Percentiles rank a stretch among this genome's conserved stretches.
phyloP scores from a whole-genome alignment of 208 protist species.

The Acanthamoeba lenticulata region DNA sequence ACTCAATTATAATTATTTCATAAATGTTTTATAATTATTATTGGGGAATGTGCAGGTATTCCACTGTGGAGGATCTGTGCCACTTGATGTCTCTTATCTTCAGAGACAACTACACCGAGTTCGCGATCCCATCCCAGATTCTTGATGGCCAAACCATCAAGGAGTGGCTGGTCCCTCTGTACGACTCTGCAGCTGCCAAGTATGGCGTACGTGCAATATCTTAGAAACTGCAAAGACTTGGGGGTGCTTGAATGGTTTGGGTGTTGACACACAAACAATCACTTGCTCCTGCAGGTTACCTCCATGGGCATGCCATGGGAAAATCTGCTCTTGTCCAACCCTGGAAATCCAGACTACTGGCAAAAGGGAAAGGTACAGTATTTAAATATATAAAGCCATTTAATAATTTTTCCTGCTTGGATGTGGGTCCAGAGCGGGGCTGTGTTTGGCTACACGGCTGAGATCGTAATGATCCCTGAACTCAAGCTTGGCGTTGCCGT shows the following conservation, averaged over 20 bases:
- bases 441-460: background rate
- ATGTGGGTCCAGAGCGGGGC: background rate
- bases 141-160: background rate
- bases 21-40: background rate
- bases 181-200: background rate
- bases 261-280: too few species aligned
- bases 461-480: background rate
- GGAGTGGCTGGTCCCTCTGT: background rate
- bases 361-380: background rate
- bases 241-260: background rate
- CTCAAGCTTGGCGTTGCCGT: background rate
- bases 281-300: background rate
- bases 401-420: background rate
- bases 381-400: background rate
- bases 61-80: background rate
- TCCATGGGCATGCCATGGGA: slow-evolving; percentile 2
- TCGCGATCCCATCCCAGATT: background rate
- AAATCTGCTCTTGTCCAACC: background rate
- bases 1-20: background rate
- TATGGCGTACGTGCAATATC: background rate
- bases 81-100: background rate
- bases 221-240: background rate
- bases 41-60: background rate
- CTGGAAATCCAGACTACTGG: background rate
- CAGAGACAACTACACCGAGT: background rate